Evolutionary conservation across 805 yeast species (phyloP).

Genomic region (Metschnikowia proteae): DNA sequence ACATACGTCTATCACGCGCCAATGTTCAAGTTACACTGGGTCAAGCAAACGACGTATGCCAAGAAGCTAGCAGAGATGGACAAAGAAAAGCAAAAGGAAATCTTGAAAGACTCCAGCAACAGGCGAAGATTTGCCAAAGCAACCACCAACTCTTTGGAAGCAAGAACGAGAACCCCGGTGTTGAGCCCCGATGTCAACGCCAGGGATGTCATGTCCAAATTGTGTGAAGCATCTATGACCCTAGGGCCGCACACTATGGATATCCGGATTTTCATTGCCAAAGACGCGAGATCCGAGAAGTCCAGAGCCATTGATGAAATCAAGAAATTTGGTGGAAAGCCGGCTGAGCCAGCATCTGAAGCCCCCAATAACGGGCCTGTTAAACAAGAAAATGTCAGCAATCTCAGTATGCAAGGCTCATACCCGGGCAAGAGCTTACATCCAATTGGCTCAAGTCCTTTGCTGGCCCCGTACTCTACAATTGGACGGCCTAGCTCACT

Average conservation of each 20-base stretch:
- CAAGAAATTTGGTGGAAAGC: conserved; percentile 11
- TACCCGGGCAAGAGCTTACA: background rate
- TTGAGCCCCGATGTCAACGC: conserved; percentile 47
- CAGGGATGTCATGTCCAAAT: conserved; percentile 83
- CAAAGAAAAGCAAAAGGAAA: conserved; percentile 22
- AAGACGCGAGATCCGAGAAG: conserved; percentile 68
- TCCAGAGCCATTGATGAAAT: conserved; percentile 30
- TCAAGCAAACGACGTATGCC: conserved; percentile 58
- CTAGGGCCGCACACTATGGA: conserved; percentile 85
- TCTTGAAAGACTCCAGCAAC: conserved; percentile 13
- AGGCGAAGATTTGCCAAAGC: conserved; percentile 20
- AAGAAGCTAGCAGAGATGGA: conserved; percentile 40
- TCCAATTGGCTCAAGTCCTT: background rate
- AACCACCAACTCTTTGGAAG: conserved; percentile 17
- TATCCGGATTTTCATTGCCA: conserved; percentile 73
- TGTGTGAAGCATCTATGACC: conserved; percentile 68
- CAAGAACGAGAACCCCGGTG: conserved; percentile 29
- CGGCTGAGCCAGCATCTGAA: background rate
- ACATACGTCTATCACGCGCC: conserved; percentile 52
- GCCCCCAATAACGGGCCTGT: background rate
- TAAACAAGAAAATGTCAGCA: background rate
- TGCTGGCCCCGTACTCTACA: background rate
- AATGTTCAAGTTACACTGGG: conserved; percentile 81
- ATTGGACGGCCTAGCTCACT: background rate
- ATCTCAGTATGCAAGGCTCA: background rate